These are phyloP conservation scores for Phenoliferia sp. DNA, from an alignment of 1,284 basidiomycete genomes.

Conservation along the genomic window DNA sequence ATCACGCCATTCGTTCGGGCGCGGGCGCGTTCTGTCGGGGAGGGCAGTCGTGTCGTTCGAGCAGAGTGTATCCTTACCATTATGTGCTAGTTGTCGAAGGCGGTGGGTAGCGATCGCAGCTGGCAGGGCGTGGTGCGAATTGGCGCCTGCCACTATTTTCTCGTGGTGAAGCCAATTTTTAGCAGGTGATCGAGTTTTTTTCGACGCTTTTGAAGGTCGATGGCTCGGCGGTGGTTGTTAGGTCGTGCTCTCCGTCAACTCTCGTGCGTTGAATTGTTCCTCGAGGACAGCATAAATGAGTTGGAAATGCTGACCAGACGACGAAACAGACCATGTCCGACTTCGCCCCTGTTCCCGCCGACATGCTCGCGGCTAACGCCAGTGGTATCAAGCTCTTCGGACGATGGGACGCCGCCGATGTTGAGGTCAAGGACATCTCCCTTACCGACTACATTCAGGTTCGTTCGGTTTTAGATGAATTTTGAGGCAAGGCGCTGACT, in stretches of 20 bases:
- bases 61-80: neutral
- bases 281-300: neutral
- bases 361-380: slow-evolving; percentile 33
- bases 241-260: neutral
- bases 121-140: too few species aligned
- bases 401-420: slow-evolving; percentile 91
- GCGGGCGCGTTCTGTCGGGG: neutral
- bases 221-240: neutral
- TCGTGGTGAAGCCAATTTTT: neutral
- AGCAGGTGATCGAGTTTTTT: neutral
- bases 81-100: neutral
- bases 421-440: slow-evolving; percentile 95
- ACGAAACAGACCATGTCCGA: neutral
- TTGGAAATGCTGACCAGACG: neutral
- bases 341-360: slow-evolving; percentile 6
- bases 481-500: neutral
- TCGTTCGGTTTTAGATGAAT: slow-evolving; percentile 58
- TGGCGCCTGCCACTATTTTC: too few species aligned
- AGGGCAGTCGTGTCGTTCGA: neutral
- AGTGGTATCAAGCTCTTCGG: slow-evolving; percentile 79
- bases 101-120: too few species aligned
- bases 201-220: neutral
- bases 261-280: neutral
- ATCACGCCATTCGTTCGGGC: neutral
- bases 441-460: slow-evolving; percentile 99